A percentile compares a stretch with the other conserved stretches of the same genome.
phyloP scores from a whole-genome alignment of 225 moss, liverwort and hornwort species.

The Physcomitrellopsis africana region DNA sequence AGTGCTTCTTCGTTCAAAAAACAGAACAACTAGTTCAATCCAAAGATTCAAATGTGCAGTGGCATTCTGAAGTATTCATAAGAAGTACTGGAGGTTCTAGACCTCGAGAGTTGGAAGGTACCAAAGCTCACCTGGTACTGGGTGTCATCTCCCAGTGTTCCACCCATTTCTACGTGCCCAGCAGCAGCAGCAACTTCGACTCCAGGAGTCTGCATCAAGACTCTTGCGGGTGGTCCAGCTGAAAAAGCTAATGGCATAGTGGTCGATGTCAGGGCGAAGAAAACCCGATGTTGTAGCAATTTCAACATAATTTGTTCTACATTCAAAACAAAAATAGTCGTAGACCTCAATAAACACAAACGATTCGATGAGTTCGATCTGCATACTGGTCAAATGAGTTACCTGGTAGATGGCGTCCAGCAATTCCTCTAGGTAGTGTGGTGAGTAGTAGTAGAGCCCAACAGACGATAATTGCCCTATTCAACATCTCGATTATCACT shows the following conservation, averaged over 20 bases:
- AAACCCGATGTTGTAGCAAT: no score
- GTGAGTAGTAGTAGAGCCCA: constrained; percentile 48
- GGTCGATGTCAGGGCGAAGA: background rate
- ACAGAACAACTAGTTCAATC: no score
- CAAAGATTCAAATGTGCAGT: no score
- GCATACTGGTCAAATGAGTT: background rate
- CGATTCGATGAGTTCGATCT: no score
- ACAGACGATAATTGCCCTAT: constrained; percentile 32
- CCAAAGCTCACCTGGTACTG: constrained; percentile 28
- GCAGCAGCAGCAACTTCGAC: constrained; percentile 28
- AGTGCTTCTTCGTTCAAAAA: no score
- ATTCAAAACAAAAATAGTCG: background rate
- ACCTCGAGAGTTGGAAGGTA: no score
- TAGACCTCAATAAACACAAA: no score
- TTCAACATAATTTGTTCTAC: background rate
- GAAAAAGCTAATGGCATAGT: background rate
- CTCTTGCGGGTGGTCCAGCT: constrained; percentile 34
- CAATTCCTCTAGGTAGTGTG: constrained; percentile 26
- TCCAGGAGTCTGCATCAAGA: constrained; percentile 21
- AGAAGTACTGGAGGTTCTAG: no score
- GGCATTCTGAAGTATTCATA: no score
- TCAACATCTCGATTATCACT: constrained; percentile 21
- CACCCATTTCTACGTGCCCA: background rate
- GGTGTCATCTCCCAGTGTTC: constrained; percentile 7
- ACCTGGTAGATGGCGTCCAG: constrained; percentile 44